Evolutionary conservation across 306 rosid genomes (phyloP).

Genomic region (Mimosa pudica): DNA sequence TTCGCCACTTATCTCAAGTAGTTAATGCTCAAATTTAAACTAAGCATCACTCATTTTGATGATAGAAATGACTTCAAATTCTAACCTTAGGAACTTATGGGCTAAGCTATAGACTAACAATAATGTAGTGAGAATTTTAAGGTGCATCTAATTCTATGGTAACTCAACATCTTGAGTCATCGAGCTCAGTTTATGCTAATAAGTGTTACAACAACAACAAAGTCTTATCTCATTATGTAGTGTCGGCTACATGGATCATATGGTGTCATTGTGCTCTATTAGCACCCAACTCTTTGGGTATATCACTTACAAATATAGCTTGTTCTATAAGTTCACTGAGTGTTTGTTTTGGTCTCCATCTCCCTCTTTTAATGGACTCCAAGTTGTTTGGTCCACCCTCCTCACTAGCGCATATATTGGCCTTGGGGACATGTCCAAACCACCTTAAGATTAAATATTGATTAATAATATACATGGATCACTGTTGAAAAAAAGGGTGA

Average conservation of each 20-base stretch:
- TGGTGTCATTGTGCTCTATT: too few species aligned
- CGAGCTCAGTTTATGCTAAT: constrained; percentile 1
- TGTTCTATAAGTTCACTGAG: too few species aligned
- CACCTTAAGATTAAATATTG: neutral
- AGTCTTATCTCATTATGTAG: too few species aligned
- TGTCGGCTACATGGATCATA: too few species aligned
- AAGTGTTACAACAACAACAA: neutral
- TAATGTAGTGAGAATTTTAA: neutral
- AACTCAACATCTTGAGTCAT: neutral
- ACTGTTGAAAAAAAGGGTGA: neutral
- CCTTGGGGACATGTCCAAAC: neutral
- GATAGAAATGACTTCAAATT: neutral
- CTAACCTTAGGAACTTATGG: neutral
- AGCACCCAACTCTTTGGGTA: too few species aligned
- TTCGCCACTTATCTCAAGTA: constrained; percentile 20
- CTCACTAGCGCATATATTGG: too few species aligned
- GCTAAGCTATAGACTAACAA: neutral
- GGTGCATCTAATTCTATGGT: neutral
- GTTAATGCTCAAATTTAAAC: neutral
- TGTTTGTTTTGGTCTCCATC: too few species aligned
- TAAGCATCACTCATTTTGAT: neutral
- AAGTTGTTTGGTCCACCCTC: too few species aligned
- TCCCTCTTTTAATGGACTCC: too few species aligned
- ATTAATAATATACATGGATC: neutral
- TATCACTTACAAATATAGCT: too few species aligned